These are phyloP conservation scores for Amanita thiersii DNA, from an alignment of 768 basidiomycete genomes.

Conservation along the genomic window DNA sequence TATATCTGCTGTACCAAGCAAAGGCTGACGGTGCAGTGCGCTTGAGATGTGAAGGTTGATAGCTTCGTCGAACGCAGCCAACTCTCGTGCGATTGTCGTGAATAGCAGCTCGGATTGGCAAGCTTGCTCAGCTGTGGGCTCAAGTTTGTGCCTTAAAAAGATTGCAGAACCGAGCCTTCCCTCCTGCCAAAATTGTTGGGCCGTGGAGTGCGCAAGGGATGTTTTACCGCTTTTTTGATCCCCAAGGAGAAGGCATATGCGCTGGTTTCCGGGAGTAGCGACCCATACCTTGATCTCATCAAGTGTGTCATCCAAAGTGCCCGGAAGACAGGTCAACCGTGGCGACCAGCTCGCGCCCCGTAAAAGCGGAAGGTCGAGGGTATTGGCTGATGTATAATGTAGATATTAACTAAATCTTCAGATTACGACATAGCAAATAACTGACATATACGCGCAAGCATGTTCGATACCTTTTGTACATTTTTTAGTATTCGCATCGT, in stretches of 20 bases:
- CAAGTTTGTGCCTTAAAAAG: constrained; percentile 21
- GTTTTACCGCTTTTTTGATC: constrained; percentile 22
- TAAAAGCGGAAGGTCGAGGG: constrained; percentile 7
- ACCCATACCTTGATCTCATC: constrained; percentile 15
- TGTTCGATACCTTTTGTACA: constrained; percentile 4
- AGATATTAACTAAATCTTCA: not conserved
- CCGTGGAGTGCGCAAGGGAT: constrained; percentile 21
- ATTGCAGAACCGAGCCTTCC: constrained; percentile 22
- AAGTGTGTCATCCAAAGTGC: constrained; percentile 9
- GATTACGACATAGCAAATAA: not conserved
- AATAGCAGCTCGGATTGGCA: constrained; percentile 19
- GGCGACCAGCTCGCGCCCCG: constrained; percentile 10
- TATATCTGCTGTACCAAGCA: constrained; percentile 3
- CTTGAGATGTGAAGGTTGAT: constrained; percentile 8
- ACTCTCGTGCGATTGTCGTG: constrained; percentile 23
- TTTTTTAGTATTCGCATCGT: constrained; percentile 7
- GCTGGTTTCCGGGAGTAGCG: constrained; percentile 9
- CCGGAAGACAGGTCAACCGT: constrained; percentile 6
- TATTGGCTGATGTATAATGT: not conserved
- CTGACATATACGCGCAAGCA: too few species aligned
- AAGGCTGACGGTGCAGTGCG: constrained; percentile 1
- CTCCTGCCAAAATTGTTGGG: constrained; percentile 17
- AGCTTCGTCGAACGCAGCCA: constrained; percentile 20
- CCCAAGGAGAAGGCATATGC: constrained; percentile 20
- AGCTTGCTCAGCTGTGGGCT: constrained; percentile 10